Conservation (phyloP, 306 rosid genomes). For the Prunus davidiana region DNA sequence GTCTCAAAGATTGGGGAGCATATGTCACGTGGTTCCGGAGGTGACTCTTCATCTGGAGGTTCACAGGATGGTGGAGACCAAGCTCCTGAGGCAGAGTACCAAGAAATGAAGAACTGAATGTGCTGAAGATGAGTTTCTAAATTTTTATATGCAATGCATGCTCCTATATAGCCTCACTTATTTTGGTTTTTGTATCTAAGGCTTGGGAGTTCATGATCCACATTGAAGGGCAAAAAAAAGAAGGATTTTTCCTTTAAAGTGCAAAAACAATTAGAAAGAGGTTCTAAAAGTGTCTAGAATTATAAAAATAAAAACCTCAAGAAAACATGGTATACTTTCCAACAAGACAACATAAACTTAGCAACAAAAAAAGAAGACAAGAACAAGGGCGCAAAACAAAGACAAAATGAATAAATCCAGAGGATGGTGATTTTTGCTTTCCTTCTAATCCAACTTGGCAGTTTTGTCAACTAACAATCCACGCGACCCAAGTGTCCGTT, state of each 20-base stretch:
- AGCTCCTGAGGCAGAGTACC: slow-evolving; percentile 76
- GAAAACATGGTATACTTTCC: neutral
- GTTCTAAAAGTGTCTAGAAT: neutral
- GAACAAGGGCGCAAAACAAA: neutral
- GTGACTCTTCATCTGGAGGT: slow-evolving; percentile 48
- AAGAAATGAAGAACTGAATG: slow-evolving; percentile 81
- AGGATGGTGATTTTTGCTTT: neutral
- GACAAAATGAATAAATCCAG: neutral
- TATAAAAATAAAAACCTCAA: neutral
- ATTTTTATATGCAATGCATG: neutral
- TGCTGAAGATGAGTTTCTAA: neutral
- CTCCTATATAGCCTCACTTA: neutral
- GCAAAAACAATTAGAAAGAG: no score
- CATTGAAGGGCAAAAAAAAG: no score
- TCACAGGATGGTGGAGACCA: slow-evolving; percentile 75
- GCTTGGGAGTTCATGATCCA: neutral
- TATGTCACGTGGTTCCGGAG: slow-evolving; percentile 72
- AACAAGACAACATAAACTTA: neutral
- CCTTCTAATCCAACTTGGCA: neutral
- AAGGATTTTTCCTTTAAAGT: no score
- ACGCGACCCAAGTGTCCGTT: neutral
- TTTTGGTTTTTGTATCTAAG: slow-evolving; percentile 33
- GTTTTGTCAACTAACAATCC: neutral
- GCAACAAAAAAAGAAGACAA: no score
- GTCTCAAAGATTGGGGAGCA: slow-evolving; percentile 87